Percentiles rank a stretch among this genome's conserved stretches.
Evolutionary conservation across 495 filamentous ascomycete species (phyloP).

Genomic region (Aspergillus ostianus): DNA sequence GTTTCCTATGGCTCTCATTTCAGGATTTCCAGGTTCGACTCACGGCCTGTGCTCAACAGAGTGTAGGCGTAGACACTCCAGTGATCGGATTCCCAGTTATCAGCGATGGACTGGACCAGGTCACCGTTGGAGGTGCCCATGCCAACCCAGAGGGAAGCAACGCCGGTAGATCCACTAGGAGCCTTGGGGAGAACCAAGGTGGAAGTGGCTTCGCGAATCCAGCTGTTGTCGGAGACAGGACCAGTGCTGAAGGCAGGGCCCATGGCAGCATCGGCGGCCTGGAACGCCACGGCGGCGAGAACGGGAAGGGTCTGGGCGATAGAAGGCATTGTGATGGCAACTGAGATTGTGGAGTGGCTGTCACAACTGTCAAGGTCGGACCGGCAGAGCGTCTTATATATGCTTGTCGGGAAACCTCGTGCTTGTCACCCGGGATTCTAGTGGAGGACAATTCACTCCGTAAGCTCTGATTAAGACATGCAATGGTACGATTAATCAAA

Average conservation of each 20-base stretch:
- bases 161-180: conserved; percentile 25
- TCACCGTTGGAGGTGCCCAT: conserved; percentile 41
- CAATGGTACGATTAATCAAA: neutral
- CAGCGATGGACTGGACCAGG: conserved; percentile 37
- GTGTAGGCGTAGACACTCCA: conserved; percentile 33
- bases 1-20: neutral
- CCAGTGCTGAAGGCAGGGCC: conserved; percentile 39
- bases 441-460: neutral
- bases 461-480: neutral
- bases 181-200: conserved; percentile 34
- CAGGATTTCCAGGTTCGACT: conserved; percentile 9
- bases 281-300: conserved; percentile 15
- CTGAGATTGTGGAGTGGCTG: neutral
- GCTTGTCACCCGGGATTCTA: neutral
- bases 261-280: conserved; percentile 23
- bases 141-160: conserved; percentile 35
- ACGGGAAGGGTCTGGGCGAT: conserved; percentile 10
- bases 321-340: conserved; percentile 18
- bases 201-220: conserved; percentile 35
- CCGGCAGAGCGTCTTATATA: neutral
- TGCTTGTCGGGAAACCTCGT: neutral
- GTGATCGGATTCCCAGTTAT: conserved; percentile 24
- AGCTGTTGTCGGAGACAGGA: conserved; percentile 31
- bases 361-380: neutral
- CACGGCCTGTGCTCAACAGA: conserved; percentile 27